Evolutionary conservation across 495 filamentous ascomycete genomes (phyloP), one percentile per base, ranked within the genome.

Genomic region (Penicillium taxi): DNA sequence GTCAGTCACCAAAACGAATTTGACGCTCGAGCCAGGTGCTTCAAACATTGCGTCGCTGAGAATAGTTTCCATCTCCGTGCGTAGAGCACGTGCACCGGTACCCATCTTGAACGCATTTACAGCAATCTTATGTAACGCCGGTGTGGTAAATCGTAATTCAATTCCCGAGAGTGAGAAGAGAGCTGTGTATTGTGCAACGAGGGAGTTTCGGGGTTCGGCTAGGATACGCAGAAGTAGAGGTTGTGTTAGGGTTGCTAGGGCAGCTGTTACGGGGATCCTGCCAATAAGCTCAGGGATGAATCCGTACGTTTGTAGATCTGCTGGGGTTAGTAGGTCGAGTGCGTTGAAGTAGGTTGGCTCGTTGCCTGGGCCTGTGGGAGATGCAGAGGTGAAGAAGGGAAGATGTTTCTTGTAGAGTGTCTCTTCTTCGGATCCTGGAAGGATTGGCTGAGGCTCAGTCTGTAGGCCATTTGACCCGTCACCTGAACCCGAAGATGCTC

Each of bases 221-320:
- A 96, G 75, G 39, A 96, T 91, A 36, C 86, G 74, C 13, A 86
- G 76, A 8, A 98, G 77, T 30, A 89, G 75, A 9, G 79, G 67
- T 33, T 82, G 77, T n/a, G 80, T 80, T 6, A 98, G 69, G 0
- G 91, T 74, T 3, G 84, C 79, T 1, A 98, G 73, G 0, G 91
- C 84, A 26, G 86, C 85, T 37, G 82, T 79, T 39, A 94, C 81
- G 12, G 91, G 90, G 40, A 98, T 80, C 13, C 91, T 80, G 20
- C 91, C 93, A 33, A 84, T 70, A n/a, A 96, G 73, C 61, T 98
- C 91, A 6, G 91, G 91, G 40, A 98, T 96, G 38, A 98, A 82
- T 21, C 93, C 93, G 55, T 84, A 98, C 24, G 72, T 77, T 59
- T 96, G 87, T 3, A 98, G 68, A 52, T 98, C 91, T 1, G 77